Evolutionary conservation across 2,329 filamentous ascomycete species (phyloP).

Genomic region (Colletotrichum cordylinicola): DNA sequence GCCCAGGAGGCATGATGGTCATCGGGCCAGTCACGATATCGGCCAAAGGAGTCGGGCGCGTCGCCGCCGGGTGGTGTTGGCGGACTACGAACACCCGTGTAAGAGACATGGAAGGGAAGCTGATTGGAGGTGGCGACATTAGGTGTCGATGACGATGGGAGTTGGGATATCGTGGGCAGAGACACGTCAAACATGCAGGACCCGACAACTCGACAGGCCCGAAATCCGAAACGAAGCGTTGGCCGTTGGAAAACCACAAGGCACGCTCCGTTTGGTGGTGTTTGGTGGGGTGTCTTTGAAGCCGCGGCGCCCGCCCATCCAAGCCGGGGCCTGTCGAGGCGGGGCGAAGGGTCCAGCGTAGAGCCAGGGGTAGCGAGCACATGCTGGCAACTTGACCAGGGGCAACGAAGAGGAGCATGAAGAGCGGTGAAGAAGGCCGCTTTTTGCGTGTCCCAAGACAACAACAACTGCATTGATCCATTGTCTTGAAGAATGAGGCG

Average conservation of each 20-base stretch:
- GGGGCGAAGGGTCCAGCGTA: conserved; percentile 15
- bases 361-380: conserved; percentile 7
- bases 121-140: conserved; percentile 16
- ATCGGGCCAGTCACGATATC: background rate
- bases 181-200: conserved; percentile 19
- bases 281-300: background rate
- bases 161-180: background rate
- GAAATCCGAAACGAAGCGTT: background rate
- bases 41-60: conserved; percentile 13
- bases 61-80: conserved; percentile 15
- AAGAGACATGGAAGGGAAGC: conserved; percentile 9
- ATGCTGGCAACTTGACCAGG: background rate
- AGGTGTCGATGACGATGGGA: background rate
- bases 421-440: conserved; percentile 11
- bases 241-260: background rate
- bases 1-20: background rate
- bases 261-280: background rate
- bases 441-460: background rate
- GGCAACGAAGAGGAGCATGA: background rate
- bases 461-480: background rate
- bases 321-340: background rate
- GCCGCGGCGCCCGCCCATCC: conserved; percentile 6
- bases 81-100: conserved; percentile 22
- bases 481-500: background rate
- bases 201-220: conserved; percentile 1